Evolutionary conservation across 352 stramenopile species (phyloP), one percentile per base, ranked within the genome.

Genomic region (Globisporangium uncinulatum): DNA sequence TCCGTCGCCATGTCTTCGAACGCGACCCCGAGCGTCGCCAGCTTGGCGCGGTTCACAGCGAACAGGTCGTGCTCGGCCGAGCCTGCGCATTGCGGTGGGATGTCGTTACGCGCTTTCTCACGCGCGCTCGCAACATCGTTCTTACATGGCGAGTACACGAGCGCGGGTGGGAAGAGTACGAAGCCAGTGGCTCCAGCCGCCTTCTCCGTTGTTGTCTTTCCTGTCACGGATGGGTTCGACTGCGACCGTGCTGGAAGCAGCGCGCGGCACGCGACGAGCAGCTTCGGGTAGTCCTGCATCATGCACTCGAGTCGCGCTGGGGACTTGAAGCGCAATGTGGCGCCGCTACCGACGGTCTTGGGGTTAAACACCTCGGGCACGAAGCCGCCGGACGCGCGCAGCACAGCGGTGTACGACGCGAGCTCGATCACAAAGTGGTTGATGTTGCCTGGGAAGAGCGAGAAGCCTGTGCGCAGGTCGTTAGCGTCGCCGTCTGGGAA

Each of bases 61-160:
- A 83, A 87, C 9, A 87, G 50, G 34, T 90, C 80, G 63, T 87
- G 77, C 31, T 90, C 80, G 1, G 77, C 71, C 1, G 80, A 87
- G 34, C 74, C 75, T 0, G 78, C 78, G 19, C 77, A 86, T 49
- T 90, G 77, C n/a, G 77, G 74, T 0, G 76, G 76, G 20, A 87
- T 71, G 45, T 83, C 76, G 20, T 77, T 44, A 19, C 67, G 64
- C 1, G 60, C 73, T 53, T 90, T 90, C 4, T 66, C 62, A 2
- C 65, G 72, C 6, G 80, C 80, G 14, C 73, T 87, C 10, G 54
- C 65, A 14, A 69, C 70, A 53, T 90, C 79, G 39, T 90, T 90
- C 61, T 90, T 90, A 63, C 74, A 89, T 3, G 79, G 79, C 10
- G 79, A 87, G 52, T 89, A 89, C n/a, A 89, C 79, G 4, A 90